Evolutionary conservation across 306 rosid species (phyloP), one percentile per base, ranked within the genome.

Genomic region (Fagus sylvatica): DNA sequence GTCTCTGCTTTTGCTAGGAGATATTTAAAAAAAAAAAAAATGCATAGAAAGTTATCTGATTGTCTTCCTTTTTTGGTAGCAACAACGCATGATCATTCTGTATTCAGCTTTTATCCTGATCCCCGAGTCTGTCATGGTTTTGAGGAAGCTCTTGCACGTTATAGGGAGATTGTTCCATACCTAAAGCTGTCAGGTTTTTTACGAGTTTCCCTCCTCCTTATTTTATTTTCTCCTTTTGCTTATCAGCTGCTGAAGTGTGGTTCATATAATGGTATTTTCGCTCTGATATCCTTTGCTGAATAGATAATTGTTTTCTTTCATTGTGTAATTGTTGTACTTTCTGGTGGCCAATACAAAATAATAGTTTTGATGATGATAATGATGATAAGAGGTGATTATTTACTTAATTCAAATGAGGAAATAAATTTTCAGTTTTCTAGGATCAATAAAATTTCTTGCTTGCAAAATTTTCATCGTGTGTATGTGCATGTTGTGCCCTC

Each of bases 121-220:
- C 71, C 79, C 66, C 83, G 80, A 73, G 76, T 69, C 73, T 91
- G 99, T 85, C 85, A 82, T 49, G 98, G 99, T 69, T 95, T 95
- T 75, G 95, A 89, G 85, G 98, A 95, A 83, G 93, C 82, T 54
- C 97, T 95, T 76, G 74, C 75, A 33, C 93, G 99, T 68, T 95
- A 92, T 55, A 87, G 86, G 83, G 89, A 91, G 86, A 91, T 95
- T 84, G 90, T 87, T 81, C 99, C 98, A 6, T 81, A 16, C 67
- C 78, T 93, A 74, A 91, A 81, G 76, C 75, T 95, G 70, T 88
- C 99, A 89, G 99, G 99, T 94, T 76, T 74, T 69, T 72, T 71
- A 41, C 73, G n/a, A 65, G 61, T 71, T 76, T 43, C 49, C 64
- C 66, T 76, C 2, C 37, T 15, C 64, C 71, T 75, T 7, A 17